Percentiles rank a stretch among this genome's conserved stretches.
phyloP scores from a whole-genome alignment of 2,329 filamentous ascomycete species.

The Lachnum nothofagi region DNA sequence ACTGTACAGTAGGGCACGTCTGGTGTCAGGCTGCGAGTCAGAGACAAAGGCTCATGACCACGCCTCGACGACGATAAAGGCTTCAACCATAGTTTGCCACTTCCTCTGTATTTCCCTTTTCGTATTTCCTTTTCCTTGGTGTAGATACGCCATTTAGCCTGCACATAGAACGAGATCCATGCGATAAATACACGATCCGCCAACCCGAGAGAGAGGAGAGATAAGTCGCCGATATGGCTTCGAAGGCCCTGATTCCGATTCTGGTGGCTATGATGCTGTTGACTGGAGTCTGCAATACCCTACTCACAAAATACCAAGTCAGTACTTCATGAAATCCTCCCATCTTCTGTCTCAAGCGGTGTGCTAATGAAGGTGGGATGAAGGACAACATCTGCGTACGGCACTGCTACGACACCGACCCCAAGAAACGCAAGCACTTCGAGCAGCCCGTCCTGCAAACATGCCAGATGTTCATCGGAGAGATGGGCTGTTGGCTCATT shows the following conservation, averaged over 20 bases:
- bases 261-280: slow-evolving; percentile 94
- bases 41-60: not conserved
- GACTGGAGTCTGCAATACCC: slow-evolving; percentile 93
- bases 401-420: slow-evolving; percentile 70
- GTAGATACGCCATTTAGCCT: not conserved
- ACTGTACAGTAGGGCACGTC: not conserved
- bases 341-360: too few species aligned
- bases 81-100: too few species aligned
- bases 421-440: slow-evolving; percentile 65
- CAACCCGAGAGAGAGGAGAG: not conserved
- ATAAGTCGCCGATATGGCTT: slow-evolving; percentile 52
- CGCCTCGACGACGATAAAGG: not conserved
- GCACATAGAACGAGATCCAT: not conserved
- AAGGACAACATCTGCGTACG: slow-evolving; percentile 95
- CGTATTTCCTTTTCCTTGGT: not conserved
- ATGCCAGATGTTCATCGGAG: slow-evolving; percentile 95
- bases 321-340: slow-evolving; percentile 30
- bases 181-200: not conserved
- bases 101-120: too few species aligned
- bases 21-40: slow-evolving; percentile 1
- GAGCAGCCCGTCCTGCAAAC: slow-evolving; percentile 96
- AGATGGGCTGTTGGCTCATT: slow-evolving; percentile 94
- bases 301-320: slow-evolving; percentile 96
- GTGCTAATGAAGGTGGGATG: slow-evolving; percentile 13
- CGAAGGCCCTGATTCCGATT: slow-evolving; percentile 69